Percentiles rank a stretch among this genome's conserved stretches.
phyloP scores from a whole-genome alignment of 163 green algal species.

The Smithsoniella earleae region DNA sequence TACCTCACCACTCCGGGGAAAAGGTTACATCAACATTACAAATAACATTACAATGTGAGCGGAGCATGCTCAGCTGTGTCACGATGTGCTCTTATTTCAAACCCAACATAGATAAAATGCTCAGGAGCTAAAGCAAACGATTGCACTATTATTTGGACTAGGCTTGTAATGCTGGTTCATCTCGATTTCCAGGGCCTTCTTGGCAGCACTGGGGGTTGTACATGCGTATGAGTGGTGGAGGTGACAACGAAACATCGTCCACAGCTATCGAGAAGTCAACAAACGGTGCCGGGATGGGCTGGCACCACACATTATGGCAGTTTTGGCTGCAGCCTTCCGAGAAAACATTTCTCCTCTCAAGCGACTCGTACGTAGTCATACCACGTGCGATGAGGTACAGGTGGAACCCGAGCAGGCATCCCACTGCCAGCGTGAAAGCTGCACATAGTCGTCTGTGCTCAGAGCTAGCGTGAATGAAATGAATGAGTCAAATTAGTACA shows the following conservation, averaged over 20 bases:
- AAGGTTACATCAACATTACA: too few species aligned
- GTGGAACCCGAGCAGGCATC: conserved; percentile 79
- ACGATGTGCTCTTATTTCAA: not conserved
- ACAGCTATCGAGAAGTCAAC: conserved; percentile 5
- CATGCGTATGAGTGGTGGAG: conserved; percentile 2
- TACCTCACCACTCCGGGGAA: too few species aligned
- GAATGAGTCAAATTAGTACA: too few species aligned
- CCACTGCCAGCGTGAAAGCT: conserved; percentile 44
- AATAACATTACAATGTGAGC: not conserved
- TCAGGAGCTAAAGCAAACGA: not conserved
- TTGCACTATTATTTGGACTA: not conserved
- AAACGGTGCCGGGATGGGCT: not conserved
- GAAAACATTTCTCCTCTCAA: not conserved
- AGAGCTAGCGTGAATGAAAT: too few species aligned
- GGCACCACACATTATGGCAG: conserved; percentile 4
- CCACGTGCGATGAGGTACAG: conserved; percentile 79
- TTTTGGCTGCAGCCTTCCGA: conserved; percentile 1
- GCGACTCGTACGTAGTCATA: conserved; percentile 88
- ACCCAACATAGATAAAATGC: too few species aligned
- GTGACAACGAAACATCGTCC: not conserved
- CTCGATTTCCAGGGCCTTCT: too few species aligned
- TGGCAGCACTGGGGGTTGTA: conserved; percentile 19
- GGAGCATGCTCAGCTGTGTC: not conserved
- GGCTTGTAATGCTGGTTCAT: not conserved
- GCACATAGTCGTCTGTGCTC: not conserved